A percentile compares a stretch with the other conserved stretches of the same genome.
These are phyloP conservation scores for Boletus fagicola DNA, from an alignment of 768 basidiomycete genomes.

Conservation along the genomic window DNA sequence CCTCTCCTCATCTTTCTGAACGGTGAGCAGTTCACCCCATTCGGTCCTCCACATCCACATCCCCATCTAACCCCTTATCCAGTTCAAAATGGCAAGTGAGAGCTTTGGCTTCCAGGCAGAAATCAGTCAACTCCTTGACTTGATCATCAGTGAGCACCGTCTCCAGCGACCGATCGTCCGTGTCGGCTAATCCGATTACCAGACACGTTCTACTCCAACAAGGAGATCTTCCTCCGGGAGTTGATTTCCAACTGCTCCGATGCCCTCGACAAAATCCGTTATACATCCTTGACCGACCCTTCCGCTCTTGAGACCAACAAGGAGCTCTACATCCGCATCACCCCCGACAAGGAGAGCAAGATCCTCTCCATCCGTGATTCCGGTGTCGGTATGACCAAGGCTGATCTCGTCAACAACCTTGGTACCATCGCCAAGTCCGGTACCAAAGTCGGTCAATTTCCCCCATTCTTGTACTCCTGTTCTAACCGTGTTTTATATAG, in stretches of 20 bases:
- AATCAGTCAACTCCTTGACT: constrained; percentile 96
- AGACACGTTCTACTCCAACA: constrained; percentile 99
- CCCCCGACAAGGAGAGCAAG: constrained; percentile 95
- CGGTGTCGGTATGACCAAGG: constrained; percentile 99
- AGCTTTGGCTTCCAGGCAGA: constrained; percentile 98
- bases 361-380: constrained; percentile 87
- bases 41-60: not conserved
- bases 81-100: constrained; percentile 66
- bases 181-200: constrained; percentile 14
- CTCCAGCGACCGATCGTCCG: not conserved
- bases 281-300: constrained; percentile 92
- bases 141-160: constrained; percentile 86
- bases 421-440: constrained; percentile 95
- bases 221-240: constrained; percentile 99
- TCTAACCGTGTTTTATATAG: constrained; percentile 38
- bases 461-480: not conserved
- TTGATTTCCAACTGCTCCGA: constrained; percentile 96
- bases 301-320: constrained; percentile 84
- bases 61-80: constrained; percentile 14
- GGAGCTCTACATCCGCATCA: constrained; percentile 93
- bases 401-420: constrained; percentile 99
- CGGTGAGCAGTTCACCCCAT: constrained; percentile 12
- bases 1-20: constrained; percentile 9
- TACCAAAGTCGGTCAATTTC: constrained; percentile 61
- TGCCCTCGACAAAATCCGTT: constrained; percentile 99